Conservation (phyloP, 352 stramenopile genomes). For the Lagenidium giganteum region DNA sequence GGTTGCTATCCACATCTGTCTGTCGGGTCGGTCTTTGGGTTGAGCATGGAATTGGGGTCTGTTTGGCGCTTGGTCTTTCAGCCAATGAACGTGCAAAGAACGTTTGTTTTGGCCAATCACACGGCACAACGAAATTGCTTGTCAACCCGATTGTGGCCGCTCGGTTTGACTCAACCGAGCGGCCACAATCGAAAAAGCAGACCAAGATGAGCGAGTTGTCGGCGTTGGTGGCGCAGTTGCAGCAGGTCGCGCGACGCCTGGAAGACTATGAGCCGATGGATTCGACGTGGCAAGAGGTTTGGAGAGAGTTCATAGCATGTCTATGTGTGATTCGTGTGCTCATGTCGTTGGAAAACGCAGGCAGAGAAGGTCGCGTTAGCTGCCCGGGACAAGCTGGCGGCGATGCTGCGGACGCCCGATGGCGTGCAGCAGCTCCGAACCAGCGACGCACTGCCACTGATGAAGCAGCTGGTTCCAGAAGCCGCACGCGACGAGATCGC, state of each 20-base stretch:
- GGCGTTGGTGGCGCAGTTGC: slow-evolving; percentile 36
- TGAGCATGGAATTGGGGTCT: too few relatives aligned
- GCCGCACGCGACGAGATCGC: slow-evolving; percentile 60
- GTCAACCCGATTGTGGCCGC: too few relatives aligned
- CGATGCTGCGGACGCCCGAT: slow-evolving; percentile 41
- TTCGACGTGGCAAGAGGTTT: slow-evolving; percentile 59
- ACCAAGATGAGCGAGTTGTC: slow-evolving; percentile 29
- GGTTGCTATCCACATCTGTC: too few relatives aligned
- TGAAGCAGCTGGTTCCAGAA: slow-evolving; percentile 67
- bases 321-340: neutral
- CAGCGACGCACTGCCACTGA: slow-evolving; percentile 44
- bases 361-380: slow-evolving; percentile 42
- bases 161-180: too few relatives aligned
- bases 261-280: slow-evolving; percentile 53
- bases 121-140: too few relatives aligned
- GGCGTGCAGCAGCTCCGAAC: slow-evolving; percentile 50
- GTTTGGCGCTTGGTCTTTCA: too few relatives aligned
- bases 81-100: too few relatives aligned
- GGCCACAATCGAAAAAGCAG: slow-evolving; percentile 2
- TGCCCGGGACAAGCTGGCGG: slow-evolving; percentile 44
- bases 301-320: neutral
- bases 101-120: too few relatives aligned
- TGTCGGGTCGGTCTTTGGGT: too few relatives aligned
- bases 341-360: slow-evolving; percentile 18
- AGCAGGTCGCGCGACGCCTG: slow-evolving; percentile 46